Conservation (phyloP, 352 stramenopile genomes). For the Phytopythium oedochilum region DNA sequence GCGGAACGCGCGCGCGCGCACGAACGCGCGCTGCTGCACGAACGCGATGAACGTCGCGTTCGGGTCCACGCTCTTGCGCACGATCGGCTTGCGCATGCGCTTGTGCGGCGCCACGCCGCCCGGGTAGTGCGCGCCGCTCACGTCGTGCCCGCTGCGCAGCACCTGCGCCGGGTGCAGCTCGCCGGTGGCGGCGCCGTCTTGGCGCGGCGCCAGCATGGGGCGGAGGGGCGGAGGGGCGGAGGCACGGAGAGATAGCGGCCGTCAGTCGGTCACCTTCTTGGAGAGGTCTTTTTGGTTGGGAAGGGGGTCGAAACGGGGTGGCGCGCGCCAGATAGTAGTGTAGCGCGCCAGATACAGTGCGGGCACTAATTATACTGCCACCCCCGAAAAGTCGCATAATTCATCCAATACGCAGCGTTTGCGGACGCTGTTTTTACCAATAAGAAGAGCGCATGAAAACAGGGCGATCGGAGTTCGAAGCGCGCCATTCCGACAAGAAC, state of each 20-base stretch:
- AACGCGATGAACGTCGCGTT: conserved; percentile 85
- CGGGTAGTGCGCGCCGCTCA: conserved; percentile 60
- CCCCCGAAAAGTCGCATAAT: too few species aligned
- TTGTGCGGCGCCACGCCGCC: conserved; percentile 71
- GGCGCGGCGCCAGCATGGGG: conserved; percentile 19
- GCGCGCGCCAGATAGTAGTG: conserved; percentile 1
- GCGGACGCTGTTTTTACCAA: too few species aligned
- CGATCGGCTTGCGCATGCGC: conserved; percentile 84
- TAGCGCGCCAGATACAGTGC: too few species aligned
- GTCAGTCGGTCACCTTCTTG: too few species aligned
- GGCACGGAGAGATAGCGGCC: too few species aligned
- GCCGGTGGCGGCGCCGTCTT: too few species aligned
- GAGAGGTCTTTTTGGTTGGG: neutral
- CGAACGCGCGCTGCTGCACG: conserved; percentile 71
- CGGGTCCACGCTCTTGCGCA: conserved; percentile 83
- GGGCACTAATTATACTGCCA: too few species aligned
- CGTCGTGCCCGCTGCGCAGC: conserved; percentile 73
- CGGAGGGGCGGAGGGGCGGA: neutral
- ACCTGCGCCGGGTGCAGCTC: conserved; percentile 73
- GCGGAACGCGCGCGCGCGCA: conserved; percentile 38
- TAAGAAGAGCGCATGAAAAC: too few species aligned
- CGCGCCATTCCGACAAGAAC: too few species aligned
- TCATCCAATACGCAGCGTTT: too few species aligned
- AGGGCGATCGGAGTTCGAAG: too few species aligned
- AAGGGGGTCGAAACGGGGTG: neutral